Conservation (phyloP, 179 eudicot species). For the Monotropa hypopitys region DNA sequence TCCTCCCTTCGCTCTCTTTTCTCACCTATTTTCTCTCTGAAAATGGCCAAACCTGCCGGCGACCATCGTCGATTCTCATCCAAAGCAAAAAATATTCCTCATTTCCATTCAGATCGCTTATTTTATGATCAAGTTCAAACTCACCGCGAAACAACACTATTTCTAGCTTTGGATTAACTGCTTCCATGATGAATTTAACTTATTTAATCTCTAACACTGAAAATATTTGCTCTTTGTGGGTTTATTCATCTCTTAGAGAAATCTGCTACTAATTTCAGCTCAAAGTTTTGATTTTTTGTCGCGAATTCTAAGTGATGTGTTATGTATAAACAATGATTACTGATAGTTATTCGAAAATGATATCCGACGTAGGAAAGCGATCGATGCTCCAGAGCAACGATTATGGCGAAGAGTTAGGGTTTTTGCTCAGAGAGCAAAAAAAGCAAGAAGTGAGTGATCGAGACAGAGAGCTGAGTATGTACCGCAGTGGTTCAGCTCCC, state of each 20-base stretch:
- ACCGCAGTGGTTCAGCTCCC: conserved; percentile 73
- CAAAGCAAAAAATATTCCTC: neutral
- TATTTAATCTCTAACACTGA: neutral
- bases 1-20: neutral
- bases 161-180: conserved; percentile 2
- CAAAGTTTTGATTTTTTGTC: conserved; percentile 6
- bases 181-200: neutral
- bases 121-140: neutral
- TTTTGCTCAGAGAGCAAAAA: conserved; percentile 11
- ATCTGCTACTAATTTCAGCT: conserved; percentile 3
- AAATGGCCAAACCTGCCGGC: conserved; percentile 24
- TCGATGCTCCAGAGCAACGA: conserved; percentile 33
- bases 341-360: conserved; percentile 30
- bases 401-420: conserved; percentile 34
- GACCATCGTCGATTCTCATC: conserved; percentile 11
- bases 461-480: conserved; percentile 33
- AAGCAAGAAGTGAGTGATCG: conserved; percentile 4
- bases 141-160: neutral
- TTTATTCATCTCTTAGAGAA: neutral
- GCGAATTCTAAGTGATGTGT: neutral
- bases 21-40: conserved; percentile 1
- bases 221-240: conserved; percentile 4
- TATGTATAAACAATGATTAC: conserved; percentile 25
- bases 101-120: neutral
- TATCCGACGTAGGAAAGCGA: conserved; percentile 25